These are phyloP conservation scores for Glaciozyma martinii DNA, from an alignment of 768 basidiomycete genomes.

Conservation along the genomic window DNA sequence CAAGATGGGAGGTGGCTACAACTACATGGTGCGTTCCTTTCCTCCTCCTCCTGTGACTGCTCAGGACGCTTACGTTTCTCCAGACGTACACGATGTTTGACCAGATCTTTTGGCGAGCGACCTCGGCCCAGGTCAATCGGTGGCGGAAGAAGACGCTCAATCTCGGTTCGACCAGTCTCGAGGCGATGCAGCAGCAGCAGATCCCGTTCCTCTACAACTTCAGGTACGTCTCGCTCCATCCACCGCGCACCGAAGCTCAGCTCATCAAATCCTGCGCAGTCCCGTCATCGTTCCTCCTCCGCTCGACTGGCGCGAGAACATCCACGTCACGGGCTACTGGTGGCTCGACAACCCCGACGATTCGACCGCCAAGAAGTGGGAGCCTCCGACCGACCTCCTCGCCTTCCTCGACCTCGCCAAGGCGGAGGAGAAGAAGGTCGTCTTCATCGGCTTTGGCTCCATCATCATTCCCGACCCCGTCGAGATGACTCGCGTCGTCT, in stretches of 20 bases:
- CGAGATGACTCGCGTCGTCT: slow-evolving; percentile 79
- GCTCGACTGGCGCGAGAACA: slow-evolving; percentile 98
- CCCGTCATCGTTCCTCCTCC: slow-evolving; percentile 73
- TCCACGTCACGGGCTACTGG: slow-evolving; percentile 94
- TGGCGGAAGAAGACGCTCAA: slow-evolving; percentile 74
- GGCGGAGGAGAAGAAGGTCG: slow-evolving; percentile 68
- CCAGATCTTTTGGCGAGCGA: slow-evolving; percentile 94
- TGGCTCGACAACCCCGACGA: slow-evolving; percentile 90
- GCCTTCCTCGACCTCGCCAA: slow-evolving; percentile 75
- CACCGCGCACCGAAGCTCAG: slow-evolving; percentile 7
- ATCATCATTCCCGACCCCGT: slow-evolving; percentile 94
- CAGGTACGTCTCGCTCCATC: slow-evolving; percentile 42
- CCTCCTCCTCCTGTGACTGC: neutral
- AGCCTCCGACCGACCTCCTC: slow-evolving; percentile 67
- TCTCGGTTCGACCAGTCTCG: slow-evolving; percentile 71
- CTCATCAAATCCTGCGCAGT: neutral
- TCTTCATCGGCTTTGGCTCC: slow-evolving; percentile 96
- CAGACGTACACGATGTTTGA: slow-evolving; percentile 81
- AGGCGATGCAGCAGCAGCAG: slow-evolving; percentile 95
- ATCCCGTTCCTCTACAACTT: slow-evolving; percentile 98
- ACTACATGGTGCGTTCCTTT: slow-evolving; percentile 70
- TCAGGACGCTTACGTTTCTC: neutral
- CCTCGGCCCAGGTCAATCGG: slow-evolving; percentile 83
- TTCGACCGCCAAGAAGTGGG: slow-evolving; percentile 66
- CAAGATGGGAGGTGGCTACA: slow-evolving; percentile 97